Evolutionary conservation across 129 eudicot species (phyloP), one percentile per base, ranked within the genome.

Genomic region (Artemisia argyi): DNA sequence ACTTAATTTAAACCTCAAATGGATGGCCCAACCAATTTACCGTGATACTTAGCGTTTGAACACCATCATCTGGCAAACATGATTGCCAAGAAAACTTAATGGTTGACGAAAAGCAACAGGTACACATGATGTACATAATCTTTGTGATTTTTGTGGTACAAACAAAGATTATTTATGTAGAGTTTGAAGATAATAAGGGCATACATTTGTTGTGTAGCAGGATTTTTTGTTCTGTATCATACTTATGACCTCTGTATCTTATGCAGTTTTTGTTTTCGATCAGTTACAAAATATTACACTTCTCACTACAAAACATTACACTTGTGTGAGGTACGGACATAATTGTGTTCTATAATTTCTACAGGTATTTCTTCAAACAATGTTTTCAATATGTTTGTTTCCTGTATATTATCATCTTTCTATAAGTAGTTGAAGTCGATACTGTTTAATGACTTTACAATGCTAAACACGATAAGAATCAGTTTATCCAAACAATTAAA

Each of bases 11-110:
- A 69, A 73, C 76, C 93, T 93, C 73, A 93, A 90, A 79, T 93
- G 98, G 98, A 77, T 78, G 73, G 85, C 97, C 0, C 97, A 93
- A 59, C 89, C 91, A 14, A 80, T 93, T 56, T 87, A 83, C 75
- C 85, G 98, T 1, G 92, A 89, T 30, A 3, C 35, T 20, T 20
- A 20, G 22, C 22, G 0, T 20, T 20, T 20, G 22, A 20, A 20
- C 22, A 20, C 22, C 22, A 20, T 20, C 22, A 20, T 20, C 22
- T 20, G 22, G 22, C 22, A 20, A 20, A 20, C 22, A 20, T 20
- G 22, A 20, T 20, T 1, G 22, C 22, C 22, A 20, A 20, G 22
- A 20, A 20, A 20, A 20, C 22, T 30, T 30, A 0, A 30, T 30
- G 35, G 35, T 30, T 30, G 35, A 5, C 35, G 35, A 30, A 30